Percentiles rank a stretch among this genome's conserved stretches.
Evolutionary conservation across 108 stramenopile species (phyloP).

Genomic region (Cafeteria roenbergensis): DNA sequence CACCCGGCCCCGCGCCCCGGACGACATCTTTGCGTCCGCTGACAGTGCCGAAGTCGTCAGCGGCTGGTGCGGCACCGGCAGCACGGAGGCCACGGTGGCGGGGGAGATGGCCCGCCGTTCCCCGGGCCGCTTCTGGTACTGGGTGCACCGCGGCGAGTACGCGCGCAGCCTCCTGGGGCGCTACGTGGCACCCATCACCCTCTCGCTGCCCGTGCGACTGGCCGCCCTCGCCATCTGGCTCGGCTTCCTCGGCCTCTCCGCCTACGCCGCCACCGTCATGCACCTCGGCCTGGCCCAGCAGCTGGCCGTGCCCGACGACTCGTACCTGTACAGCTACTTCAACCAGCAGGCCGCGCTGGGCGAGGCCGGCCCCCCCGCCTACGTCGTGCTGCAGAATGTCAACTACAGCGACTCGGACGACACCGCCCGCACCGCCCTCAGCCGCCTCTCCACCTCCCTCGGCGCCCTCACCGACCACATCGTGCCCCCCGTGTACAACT

Average conservation of each 20-base stretch:
- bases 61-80: too few relatives aligned
- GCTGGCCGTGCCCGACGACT: slow-evolving; percentile 29
- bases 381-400: slow-evolving; percentile 16
- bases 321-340: slow-evolving; percentile 30
- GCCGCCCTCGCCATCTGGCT: not conserved
- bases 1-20: too few relatives aligned
- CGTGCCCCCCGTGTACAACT: not conserved
- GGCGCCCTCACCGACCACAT: not conserved
- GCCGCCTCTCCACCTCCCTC: too few relatives aligned
- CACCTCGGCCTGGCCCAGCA: slow-evolving; percentile 32
- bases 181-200: not conserved
- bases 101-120: too few relatives aligned
- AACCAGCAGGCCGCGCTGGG: slow-evolving; percentile 25
- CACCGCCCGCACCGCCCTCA: too few relatives aligned
- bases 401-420: not conserved
- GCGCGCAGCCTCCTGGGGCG: not conserved
- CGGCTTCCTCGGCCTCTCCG: slow-evolving; percentile 6
- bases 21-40: too few relatives aligned
- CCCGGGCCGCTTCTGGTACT: not conserved
- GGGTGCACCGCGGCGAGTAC: not conserved
- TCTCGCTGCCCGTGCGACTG: not conserved
- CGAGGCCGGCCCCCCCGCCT: slow-evolving; percentile 34
- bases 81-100: too few relatives aligned
- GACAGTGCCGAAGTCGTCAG: too few relatives aligned
- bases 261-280: slow-evolving; percentile 5